Base-by-base conservation (phyloP, 129 eudicot species). In the Artemisia argyi region DNA sequence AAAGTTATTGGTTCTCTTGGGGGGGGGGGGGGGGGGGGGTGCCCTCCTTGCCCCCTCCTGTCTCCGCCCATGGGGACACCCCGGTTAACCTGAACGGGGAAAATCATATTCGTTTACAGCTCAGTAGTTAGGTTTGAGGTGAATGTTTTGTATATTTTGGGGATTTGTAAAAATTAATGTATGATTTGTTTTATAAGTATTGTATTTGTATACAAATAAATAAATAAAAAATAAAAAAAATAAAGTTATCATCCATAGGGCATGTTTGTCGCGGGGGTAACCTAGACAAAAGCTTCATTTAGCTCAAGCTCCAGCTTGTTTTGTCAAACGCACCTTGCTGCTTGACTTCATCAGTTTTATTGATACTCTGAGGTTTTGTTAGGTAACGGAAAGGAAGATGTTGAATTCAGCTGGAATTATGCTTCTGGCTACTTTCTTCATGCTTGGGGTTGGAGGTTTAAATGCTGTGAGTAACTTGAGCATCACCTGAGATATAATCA, bases 381-480 rank as follows among this genome's bases (percentile, higher is more conserved):
- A 69, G 77, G 80, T 72, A 32, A 79, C 79, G 86, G 90, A 64
- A 65, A 30, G 70, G 69, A 68, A 66, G 75, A 55, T 75, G 83
- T 11, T 78, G 11, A 18, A 17, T 69, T 60, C 63, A 8, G 66
- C 57, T 47, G 48, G 77, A 59, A 48, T 50, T 19, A 62, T 52
- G 61, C 79, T 84, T 73, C 75, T 85, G 62, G 57, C 71, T 71
- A 32, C 79, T 74, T 86, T 87, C 63, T 68, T 83, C 50, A 39
- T 82, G 82, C 79, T 80, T 74, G 68, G 69, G 12, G 64, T 77
- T 50, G 79, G 48, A 47, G 13, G 81, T 83, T 77, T 80, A 16
- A 55, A 66, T 13, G 81, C 83, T 17, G 91, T 82, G 75, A 76
- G 86, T 71, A 62, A 56, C 30, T 17, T 52, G 59, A 49, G 28